Conservation (phyloP, 805 yeast species). For the Suhomyces canberraensis region DNA sequence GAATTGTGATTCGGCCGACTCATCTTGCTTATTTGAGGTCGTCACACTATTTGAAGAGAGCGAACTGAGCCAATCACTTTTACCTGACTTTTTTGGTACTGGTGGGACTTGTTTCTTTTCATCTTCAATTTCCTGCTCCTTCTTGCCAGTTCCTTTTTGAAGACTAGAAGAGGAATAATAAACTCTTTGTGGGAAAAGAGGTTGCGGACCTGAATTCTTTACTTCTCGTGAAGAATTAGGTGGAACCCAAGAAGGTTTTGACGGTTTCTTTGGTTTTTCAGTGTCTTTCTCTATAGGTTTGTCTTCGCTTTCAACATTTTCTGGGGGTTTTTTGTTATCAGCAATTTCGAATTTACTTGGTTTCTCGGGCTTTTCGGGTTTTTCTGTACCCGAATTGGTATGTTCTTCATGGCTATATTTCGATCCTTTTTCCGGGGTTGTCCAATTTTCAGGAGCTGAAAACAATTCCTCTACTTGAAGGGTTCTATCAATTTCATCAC, state of each 20-base stretch:
- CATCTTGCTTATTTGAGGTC: background rate
- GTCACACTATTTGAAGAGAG: slow-evolving; percentile 2
- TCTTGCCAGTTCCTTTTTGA: slow-evolving; percentile 4
- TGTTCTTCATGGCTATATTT: background rate
- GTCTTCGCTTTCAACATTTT: background rate
- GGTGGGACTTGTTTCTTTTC: slow-evolving; percentile 1
- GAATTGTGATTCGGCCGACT: background rate
- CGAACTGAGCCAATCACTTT: slow-evolving; percentile 8
- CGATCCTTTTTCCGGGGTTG: background rate
- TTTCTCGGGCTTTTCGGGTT: slow-evolving; percentile 1
- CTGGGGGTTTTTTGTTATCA: background rate
- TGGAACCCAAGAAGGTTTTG: background rate
- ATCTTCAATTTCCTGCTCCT: background rate
- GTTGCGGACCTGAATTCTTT: slow-evolving; percentile 7
- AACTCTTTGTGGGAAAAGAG: slow-evolving; percentile 12
- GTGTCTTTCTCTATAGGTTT: too few species aligned
- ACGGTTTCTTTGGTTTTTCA: background rate
- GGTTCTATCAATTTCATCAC: too few species aligned
- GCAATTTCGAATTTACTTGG: background rate
- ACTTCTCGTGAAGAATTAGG: background rate
- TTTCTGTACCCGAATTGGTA: too few species aligned
- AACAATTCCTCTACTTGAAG: too few species aligned
- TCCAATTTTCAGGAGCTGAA: background rate
- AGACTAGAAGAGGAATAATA: slow-evolving; percentile 11
- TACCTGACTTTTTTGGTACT: slow-evolving; percentile 7